These are phyloP conservation scores for Sporothrix variecibatus DNA, from an alignment of 2,329 filamentous ascomycete genomes.

Conservation along the genomic window DNA sequence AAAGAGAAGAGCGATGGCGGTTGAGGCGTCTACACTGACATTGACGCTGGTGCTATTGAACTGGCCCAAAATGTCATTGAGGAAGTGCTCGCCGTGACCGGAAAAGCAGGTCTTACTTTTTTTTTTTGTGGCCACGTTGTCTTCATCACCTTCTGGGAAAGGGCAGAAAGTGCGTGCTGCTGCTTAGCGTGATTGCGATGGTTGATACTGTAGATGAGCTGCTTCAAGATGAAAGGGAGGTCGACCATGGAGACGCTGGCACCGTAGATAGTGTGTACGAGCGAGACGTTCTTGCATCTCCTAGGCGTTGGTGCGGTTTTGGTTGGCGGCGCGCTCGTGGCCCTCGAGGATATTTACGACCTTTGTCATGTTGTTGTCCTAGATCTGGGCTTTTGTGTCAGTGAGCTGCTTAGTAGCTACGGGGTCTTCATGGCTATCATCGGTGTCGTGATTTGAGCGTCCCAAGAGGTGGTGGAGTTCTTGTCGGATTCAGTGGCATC, in stretches of 20 bases:
- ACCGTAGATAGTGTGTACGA: background rate
- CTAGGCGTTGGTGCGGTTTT: background rate
- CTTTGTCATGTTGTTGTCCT: background rate
- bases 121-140: background rate
- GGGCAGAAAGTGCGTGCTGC: background rate
- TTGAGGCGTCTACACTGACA: slow-evolving; percentile 76
- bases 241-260: background rate
- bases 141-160: slow-evolving; percentile 40
- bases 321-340: background rate
- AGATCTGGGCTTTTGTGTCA: background rate
- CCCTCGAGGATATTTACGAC: background rate
- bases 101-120: slow-evolving; percentile 51
- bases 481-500: background rate
- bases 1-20: slow-evolving; percentile 80
- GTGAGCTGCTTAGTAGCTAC: background rate
- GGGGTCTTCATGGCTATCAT: background rate
- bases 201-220: background rate
- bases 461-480: background rate
- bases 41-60: slow-evolving; percentile 71
- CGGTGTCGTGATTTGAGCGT: background rate
- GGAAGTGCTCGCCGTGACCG: slow-evolving; percentile 67
- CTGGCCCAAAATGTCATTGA: slow-evolving; percentile 83
- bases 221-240: background rate
- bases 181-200: background rate
- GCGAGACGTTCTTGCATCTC: background rate